Base-by-base conservation (phyloP, 2,329 filamentous ascomycete genomes). In the Fusarium piperis region DNA sequence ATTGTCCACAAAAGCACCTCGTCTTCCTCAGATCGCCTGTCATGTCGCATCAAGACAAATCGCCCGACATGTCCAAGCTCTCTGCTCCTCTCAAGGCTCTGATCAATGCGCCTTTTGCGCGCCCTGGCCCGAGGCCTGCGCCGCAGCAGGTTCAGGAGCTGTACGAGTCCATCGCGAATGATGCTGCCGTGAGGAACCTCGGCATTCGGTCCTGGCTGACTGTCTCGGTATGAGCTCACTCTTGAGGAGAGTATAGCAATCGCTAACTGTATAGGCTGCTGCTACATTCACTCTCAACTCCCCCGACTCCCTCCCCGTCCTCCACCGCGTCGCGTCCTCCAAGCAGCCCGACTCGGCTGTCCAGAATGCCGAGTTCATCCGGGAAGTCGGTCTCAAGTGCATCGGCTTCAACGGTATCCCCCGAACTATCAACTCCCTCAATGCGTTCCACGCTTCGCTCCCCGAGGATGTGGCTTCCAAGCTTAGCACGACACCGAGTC, bases 261-360 rank as follows among this genome's bases (percentile, higher is more conserved):
- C 30, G 23, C 69, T 77, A 11, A 76, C 3, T 8, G 18, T 2
- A 2, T 15, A 94, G 91, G 92, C 93, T 1, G 94, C 93, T 33
- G 91, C 93, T 18, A 94, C 93, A 2, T 93, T 95, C 83, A 96
- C 94, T 1, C 90, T 96, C 85, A 96, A 97, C 84, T 94, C 93
- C 2, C 93, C 93, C 26, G 91, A 93, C 64, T 92, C 93, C 4
- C 88, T 95, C 72, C 82, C 88, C 5, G 81, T 87, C 23, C 87
- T 95, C 13, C 91, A 90, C 81, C 77, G 86, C 62, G 80, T 88
- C 33, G 86, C 87, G 12, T 75, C 81, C 5, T 58, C 74, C 8
- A 60, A 75, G 67, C 52, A 67, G 69, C 63, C 59, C 62, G 48
- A 64, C 65, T 68, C 59, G 15, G 62, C 71, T 7, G 82, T 87